Evolutionary conservation across 2,329 filamentous ascomycete genomes (phyloP), one percentile per base, ranked within the genome.

Genomic region (Pestalotiopsis sp.): DNA sequence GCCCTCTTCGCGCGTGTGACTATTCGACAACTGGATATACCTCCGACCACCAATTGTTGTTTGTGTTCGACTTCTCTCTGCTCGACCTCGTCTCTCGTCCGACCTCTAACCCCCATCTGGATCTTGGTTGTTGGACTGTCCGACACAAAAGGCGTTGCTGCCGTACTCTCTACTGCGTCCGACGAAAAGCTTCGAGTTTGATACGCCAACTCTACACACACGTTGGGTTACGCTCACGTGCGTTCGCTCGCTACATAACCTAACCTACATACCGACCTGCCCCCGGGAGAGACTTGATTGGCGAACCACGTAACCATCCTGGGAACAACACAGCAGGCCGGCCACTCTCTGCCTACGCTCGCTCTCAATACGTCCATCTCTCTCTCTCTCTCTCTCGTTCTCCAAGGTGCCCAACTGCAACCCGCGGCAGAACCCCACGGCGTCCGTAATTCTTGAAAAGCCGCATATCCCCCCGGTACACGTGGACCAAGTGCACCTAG

Each of bases 401-500:
- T 58, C 64, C 64, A 52, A 52, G 31, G 45, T 49, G 67, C 67
- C 67, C 67, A 62, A 68, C 63, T 31, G 27, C 57, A 25, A 59
- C 57, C 57, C 57, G 57, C 57, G 57, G 45, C 41, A 67, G 45
- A 60, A 68, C 67, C 67, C 63, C 67, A 66, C 67, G 64, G n/a
- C 63, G 20, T 57, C 23, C 61, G 25, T 39, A 52, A 39, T 63
- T 27, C 31, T 61, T 36, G 27, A 38, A 49, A 45, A 58, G 67
- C 63, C 60, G 25, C 57, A 57, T 61, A 68, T 2, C 31, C 49
- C 31, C 66, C 58, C 60, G 36, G 27, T 65, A 69, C 68, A 69
- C 65, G 68, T 69, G 68, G 68, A 68, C 68, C 31, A 49, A 65
- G 68, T 69, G 68, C 68, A 68, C 56, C 68, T 62, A 67, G 52